Percentiles rank a stretch among this genome's conserved stretches.
phyloP scores from a whole-genome alignment of 805 yeast species.

The Suhomyces tanzawaensis region DNA sequence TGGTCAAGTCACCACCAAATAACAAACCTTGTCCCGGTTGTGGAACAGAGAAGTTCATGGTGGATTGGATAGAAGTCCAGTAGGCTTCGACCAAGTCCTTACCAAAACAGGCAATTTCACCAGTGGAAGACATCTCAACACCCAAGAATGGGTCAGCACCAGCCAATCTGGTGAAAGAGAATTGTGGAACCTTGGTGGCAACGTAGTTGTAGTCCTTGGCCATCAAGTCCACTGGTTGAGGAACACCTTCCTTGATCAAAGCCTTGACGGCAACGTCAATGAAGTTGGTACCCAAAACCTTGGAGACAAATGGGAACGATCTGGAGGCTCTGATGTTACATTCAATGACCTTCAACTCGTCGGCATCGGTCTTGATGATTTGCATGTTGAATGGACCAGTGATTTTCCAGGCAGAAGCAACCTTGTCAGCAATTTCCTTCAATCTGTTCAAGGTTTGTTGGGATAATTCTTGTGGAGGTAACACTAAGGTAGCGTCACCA shows the following conservation, averaged over 20 bases:
- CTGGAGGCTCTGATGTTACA: conserved; percentile 98
- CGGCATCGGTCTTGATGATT: conserved; percentile 74
- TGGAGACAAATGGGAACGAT: conserved; percentile 98
- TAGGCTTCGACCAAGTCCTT: conserved; percentile 81
- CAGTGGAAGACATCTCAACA: conserved; percentile 99
- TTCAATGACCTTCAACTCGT: conserved; percentile 87
- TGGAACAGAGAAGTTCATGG: conserved; percentile 96
- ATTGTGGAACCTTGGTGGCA: conserved; percentile 97
- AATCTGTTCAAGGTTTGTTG: conserved; percentile 66
- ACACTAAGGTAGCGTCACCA: conserved; percentile 94
- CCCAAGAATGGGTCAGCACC: conserved; percentile 99
- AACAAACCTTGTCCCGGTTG: conserved; percentile 84
- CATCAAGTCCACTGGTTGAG: conserved; percentile 84
- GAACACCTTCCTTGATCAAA: conserved; percentile 68
- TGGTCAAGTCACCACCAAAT: conserved; percentile 89
- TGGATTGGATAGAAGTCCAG: conserved; percentile 96
- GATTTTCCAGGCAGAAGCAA: conserved; percentile 90
- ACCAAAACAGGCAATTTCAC: conserved; percentile 98
- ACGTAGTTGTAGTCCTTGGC: conserved; percentile 70
- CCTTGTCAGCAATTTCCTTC: conserved; percentile 87
- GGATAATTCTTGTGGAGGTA: conserved; percentile 84
- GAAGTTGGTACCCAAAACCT: conserved; percentile 91
- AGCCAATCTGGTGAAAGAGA: conserved; percentile 95
- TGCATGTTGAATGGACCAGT: conserved; percentile 99
- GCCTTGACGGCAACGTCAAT: conserved; percentile 94